phyloP scores from a whole-genome alignment of 495 filamentous ascomycete genomes.

The Immersiella caudata region DNA sequence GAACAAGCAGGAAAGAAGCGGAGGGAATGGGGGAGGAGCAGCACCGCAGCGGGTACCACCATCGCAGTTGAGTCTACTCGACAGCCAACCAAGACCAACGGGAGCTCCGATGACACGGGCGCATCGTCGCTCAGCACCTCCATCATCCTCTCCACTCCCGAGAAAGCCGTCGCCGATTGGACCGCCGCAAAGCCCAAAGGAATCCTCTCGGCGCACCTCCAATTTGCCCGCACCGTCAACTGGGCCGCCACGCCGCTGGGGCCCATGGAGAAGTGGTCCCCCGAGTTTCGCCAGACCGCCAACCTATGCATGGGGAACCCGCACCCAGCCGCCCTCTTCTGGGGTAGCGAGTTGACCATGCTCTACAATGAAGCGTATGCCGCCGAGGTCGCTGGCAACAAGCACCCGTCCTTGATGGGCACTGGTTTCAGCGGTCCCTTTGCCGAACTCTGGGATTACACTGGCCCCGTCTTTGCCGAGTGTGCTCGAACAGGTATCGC shows the following conservation, averaged over 20 bases:
- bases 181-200: slow-evolving; percentile 31
- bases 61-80: slow-evolving; percentile 16
- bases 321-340: slow-evolving; percentile 59
- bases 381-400: slow-evolving; percentile 43
- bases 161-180: slow-evolving; percentile 36
- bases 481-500: slow-evolving; percentile 32
- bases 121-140: slow-evolving; percentile 23
- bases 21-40: not conserved
- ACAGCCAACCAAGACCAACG: slow-evolving; percentile 20
- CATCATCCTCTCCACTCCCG: slow-evolving; percentile 24
- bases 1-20: slow-evolving; percentile 17
- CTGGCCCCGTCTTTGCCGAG: slow-evolving; percentile 47
- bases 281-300: slow-evolving; percentile 63
- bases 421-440: slow-evolving; percentile 33
- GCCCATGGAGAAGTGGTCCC: slow-evolving; percentile 62
- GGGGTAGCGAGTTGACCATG: slow-evolving; percentile 43
- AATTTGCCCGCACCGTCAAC: slow-evolving; percentile 61
- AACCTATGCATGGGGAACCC: slow-evolving; percentile 67
- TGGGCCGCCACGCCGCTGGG: slow-evolving; percentile 64
- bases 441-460: slow-evolving; percentile 47
- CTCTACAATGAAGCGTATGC: slow-evolving; percentile 41
- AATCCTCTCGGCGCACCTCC: slow-evolving; percentile 51
- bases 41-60: slow-evolving; percentile 15
- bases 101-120: slow-evolving; percentile 28
- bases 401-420: slow-evolving; percentile 37